Evolutionary conservation across 352 stramenopile genomes (phyloP), one percentile per base, ranked within the genome.

Genomic region (Globisporangium okanoganense): DNA sequence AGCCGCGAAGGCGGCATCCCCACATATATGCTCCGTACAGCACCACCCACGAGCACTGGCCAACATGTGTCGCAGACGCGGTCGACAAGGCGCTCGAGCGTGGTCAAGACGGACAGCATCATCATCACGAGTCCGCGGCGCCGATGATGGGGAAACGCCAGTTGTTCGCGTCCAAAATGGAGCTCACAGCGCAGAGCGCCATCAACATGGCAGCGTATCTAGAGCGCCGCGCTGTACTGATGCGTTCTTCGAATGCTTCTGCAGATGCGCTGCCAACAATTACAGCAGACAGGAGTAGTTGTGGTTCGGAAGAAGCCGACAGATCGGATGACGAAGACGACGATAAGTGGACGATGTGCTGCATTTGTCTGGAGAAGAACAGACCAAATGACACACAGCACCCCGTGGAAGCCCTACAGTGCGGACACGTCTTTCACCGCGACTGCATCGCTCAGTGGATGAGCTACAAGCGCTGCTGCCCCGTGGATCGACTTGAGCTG

Each of bases 401-500:
- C 2, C 54, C 47, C 9, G 25, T 69, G 29, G 38, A 72, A n/a
- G 44, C 49, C 1, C 56, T 79, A 18, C 41, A 55, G 7, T 79
- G 72, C 14, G 69, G 72, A 12, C 72, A 79, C 48, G 58, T 62
- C 14, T 79, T 68, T 51, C 72, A 79, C 18, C 45, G 55, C 16
- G 51, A 25, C 12, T 79, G 72, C 31, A 75, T 79, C 31, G 3
- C 38, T 2, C 38, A 63, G 27, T 79, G 72, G 72, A 27, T 61
- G 5, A 13, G 29, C 27, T 63, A 72, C 25, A 66, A 68, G 12
- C 56, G 58, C 27, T 75, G 66, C 18, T 79, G 72, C 45, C 72
- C 72, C 1, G 70, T 73, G 16, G 72, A 79, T 45, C 72, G 72
- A 10, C 41, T 48, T 2, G 22, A 61, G 5, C 6, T 62, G 20